A percentile compares a stretch with the other conserved stretches of the same genome.
phyloP scores from a whole-genome alignment of 805 yeast species.

The Wickerhamomyces ciferrii region DNA sequence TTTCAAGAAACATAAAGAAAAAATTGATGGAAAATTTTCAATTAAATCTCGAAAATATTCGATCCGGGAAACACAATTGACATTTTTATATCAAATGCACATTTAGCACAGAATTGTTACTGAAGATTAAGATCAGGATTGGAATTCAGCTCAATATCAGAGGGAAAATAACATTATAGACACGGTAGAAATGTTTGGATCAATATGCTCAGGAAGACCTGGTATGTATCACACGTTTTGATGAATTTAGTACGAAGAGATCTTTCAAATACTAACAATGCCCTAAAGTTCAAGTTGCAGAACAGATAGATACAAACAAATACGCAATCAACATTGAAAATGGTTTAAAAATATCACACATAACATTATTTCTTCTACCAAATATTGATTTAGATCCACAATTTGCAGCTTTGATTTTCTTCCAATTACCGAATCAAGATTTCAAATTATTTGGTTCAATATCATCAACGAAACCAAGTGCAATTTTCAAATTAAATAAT shows the following conservation, averaged over 20 bases:
- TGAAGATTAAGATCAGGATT: too few species aligned
- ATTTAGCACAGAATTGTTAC: background rate
- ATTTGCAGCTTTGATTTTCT: slow-evolving; percentile 81
- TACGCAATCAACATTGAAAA: slow-evolving; percentile 59
- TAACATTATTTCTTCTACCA: slow-evolving; percentile 83
- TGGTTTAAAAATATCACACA: slow-evolving; percentile 66
- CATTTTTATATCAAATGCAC: background rate
- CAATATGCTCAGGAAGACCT: slow-evolving; percentile 72
- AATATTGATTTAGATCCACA: slow-evolving; percentile 66
- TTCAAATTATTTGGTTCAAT: slow-evolving; percentile 66
- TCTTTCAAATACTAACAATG: background rate
- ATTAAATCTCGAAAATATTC: background rate
- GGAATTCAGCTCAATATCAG: too few species aligned
- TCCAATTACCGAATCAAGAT: slow-evolving; percentile 56
- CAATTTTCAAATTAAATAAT: slow-evolving; percentile 77
- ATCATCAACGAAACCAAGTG: slow-evolving; percentile 71
- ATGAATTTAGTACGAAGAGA: background rate
- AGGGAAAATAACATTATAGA: too few species aligned
- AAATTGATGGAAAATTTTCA: background rate
- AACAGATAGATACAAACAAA: slow-evolving; percentile 64
- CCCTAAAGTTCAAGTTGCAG: slow-evolving; percentile 35
- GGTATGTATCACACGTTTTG: slow-evolving; percentile 21
- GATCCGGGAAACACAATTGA: background rate
- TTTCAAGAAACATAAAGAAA: background rate
- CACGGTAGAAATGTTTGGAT: slow-evolving; percentile 53